A percentile compares a stretch with the other conserved stretches of the same genome.
phyloP scores from a whole-genome alignment of 192 early-diverging fungal genomes.

The Entomortierella parvispora region DNA sequence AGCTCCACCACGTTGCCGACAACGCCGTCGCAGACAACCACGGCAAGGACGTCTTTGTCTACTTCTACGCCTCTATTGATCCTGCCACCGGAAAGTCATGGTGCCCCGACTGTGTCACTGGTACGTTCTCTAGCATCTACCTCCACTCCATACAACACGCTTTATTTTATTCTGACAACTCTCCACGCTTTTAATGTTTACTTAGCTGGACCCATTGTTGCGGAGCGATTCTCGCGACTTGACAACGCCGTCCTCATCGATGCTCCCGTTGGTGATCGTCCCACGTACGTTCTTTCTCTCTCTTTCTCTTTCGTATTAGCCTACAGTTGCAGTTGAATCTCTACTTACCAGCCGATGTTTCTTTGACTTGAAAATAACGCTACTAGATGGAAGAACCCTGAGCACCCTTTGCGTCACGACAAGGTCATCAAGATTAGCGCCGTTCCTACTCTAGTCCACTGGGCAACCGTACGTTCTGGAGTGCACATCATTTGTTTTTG shows the following conservation, averaged over 20 bases:
- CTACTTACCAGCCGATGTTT: not conserved
- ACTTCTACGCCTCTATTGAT: constrained; percentile 36
- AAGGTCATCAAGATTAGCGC: constrained; percentile 28
- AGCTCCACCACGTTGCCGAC: constrained; percentile 20
- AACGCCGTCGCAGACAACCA: constrained; percentile 30
- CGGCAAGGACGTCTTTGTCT: constrained; percentile 39
- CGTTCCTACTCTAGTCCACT: constrained; percentile 42
- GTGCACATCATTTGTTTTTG: too few species aligned
- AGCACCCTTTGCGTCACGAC: constrained; percentile 41
- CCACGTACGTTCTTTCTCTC: constrained; percentile 35
- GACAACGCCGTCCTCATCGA: constrained; percentile 37
- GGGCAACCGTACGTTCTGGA: constrained; percentile 32
- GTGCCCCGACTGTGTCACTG: constrained; percentile 54
- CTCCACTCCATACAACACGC: too few species aligned
- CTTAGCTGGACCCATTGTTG: constrained; percentile 37
- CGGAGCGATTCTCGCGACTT: constrained; percentile 27
- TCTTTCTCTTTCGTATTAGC: not conserved
- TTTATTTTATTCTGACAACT: too few species aligned
- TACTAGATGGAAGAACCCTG: constrained; percentile 44
- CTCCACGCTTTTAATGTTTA: too few species aligned
- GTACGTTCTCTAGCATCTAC: constrained; percentile 16
- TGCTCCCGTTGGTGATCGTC: constrained; percentile 37
- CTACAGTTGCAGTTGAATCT: not conserved
- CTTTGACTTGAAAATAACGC: not conserved
- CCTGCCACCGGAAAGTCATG: constrained; percentile 56